Conservation (phyloP, 2,329 filamentous ascomycete genomes). For the Sarocladium strictum region DNA sequence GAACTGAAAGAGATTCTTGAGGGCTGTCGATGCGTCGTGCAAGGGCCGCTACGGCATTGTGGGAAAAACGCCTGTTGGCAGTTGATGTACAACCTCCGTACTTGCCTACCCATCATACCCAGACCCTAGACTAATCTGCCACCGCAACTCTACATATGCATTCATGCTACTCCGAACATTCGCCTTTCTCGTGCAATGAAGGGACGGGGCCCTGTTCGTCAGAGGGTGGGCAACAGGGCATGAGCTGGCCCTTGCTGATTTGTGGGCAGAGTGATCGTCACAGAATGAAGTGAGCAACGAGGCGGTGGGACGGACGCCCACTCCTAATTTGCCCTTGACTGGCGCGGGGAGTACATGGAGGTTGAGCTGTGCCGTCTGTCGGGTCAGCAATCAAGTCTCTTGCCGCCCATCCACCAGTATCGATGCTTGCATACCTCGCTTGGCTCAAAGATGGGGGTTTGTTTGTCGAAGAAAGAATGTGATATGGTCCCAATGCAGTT, state of each 20-base stretch:
- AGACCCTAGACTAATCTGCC: too few species aligned
- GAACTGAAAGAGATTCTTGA: too few species aligned
- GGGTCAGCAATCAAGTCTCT: neutral
- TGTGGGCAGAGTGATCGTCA: neutral
- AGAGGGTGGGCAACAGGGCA: too few species aligned
- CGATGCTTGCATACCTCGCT: conserved; percentile 9
- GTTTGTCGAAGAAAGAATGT: conserved; percentile 2
- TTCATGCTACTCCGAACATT: too few species aligned
- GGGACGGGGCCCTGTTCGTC: too few species aligned
- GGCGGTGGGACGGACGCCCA: neutral
- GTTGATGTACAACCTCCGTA: too few species aligned
- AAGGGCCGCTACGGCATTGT: too few species aligned
- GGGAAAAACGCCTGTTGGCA: too few species aligned
- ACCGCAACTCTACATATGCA: too few species aligned
- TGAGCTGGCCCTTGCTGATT: neutral
- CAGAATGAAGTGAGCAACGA: neutral
- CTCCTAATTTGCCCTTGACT: neutral
- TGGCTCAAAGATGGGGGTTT: neutral
- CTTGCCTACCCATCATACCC: too few species aligned
- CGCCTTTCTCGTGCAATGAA: too few species aligned
- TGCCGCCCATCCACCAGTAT: conserved; percentile 8
- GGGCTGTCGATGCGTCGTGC: too few species aligned
- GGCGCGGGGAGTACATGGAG: neutral
- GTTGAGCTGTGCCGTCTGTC: neutral
- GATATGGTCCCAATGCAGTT: neutral